These are phyloP conservation scores for Geosiphon pyriformis DNA, from an alignment of 192 early-diverging fungal species.

Conservation along the genomic window DNA sequence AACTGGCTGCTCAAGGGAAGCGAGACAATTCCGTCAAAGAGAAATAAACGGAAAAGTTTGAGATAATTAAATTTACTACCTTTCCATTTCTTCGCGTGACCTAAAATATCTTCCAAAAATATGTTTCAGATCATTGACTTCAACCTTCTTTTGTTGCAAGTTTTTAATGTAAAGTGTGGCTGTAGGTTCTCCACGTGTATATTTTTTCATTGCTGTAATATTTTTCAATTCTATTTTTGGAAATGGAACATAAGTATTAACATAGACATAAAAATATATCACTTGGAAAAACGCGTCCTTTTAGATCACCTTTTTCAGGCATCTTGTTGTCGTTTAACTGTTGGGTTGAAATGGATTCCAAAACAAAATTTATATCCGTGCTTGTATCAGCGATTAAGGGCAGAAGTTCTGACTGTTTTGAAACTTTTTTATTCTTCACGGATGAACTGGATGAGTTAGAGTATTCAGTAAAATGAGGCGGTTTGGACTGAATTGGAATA, in stretches of 20 bases:
- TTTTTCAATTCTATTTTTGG: constrained; percentile 33
- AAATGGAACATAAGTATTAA: background rate
- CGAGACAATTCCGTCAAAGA: constrained; percentile 2
- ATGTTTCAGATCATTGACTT: constrained; percentile 26
- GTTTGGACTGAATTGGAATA: background rate
- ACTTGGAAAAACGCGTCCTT: background rate
- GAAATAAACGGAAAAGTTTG: background rate
- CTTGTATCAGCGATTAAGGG: too few species aligned
- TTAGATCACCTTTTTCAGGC: constrained; percentile 7
- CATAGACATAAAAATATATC: background rate
- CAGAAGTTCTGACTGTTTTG: constrained; percentile 7
- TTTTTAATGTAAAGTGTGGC: constrained; percentile 44
- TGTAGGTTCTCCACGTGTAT: constrained; percentile 31
- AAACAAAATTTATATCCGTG: background rate
- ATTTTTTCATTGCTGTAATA: constrained; percentile 37
- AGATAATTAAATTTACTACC: background rate
- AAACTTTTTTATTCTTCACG: background rate
- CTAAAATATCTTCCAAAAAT: constrained; percentile 31
- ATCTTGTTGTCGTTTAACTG: constrained; percentile 22
- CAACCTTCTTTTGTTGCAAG: constrained; percentile 32
- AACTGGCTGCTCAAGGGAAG: constrained; percentile 19
- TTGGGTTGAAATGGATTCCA: constrained; percentile 15
- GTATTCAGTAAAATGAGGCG: background rate
- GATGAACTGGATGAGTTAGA: background rate
- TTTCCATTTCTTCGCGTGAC: constrained; percentile 4